Evolutionary conservation across 345 rosid genomes (phyloP).

Genomic region (Camelina laxa): DNA sequence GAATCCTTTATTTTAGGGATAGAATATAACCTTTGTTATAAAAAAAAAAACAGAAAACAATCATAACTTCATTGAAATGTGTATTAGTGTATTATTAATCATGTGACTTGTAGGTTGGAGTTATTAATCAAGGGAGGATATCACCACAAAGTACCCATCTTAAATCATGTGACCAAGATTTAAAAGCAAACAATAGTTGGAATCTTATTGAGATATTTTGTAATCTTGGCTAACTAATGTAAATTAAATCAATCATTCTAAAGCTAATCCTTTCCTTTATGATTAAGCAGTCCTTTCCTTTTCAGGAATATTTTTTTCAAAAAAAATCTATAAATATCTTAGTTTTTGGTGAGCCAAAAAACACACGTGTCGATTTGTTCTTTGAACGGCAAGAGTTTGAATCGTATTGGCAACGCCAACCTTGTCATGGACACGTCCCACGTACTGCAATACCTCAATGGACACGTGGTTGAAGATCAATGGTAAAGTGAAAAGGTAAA

Average conservation of each 20-base stretch:
- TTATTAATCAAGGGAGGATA: neutral
- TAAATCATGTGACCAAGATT: neutral
- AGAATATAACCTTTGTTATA: neutral
- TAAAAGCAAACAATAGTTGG: neutral
- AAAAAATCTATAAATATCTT: constrained; percentile 11
- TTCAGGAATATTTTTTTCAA: constrained; percentile 23
- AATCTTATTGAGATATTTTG: constrained; percentile 27
- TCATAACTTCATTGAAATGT: neutral
- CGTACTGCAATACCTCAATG: neutral
- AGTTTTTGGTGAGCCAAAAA: constrained; percentile 5
- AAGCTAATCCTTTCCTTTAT: constrained; percentile 14
- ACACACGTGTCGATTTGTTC: constrained; percentile 13
- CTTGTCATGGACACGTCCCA: constrained; percentile 29
- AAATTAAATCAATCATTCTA: neutral
- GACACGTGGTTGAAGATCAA: neutral
- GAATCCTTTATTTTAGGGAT: neutral
- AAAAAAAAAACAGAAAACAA: neutral
- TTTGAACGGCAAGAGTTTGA: constrained; percentile 37
- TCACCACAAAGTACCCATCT: neutral
- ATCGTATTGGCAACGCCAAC: constrained; percentile 41
- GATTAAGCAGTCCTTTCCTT: constrained; percentile 33
- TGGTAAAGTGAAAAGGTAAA: constrained; percentile 1
- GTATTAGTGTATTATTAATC: constrained; percentile 6
- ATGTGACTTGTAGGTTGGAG: constrained; percentile 3
- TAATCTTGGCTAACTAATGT: constrained; percentile 5